A percentile compares a stretch with the other conserved stretches of the same genome.
These are phyloP conservation scores for Penicillium brasilianum DNA, from an alignment of 2,329 filamentous ascomycete genomes.

Conservation along the genomic window DNA sequence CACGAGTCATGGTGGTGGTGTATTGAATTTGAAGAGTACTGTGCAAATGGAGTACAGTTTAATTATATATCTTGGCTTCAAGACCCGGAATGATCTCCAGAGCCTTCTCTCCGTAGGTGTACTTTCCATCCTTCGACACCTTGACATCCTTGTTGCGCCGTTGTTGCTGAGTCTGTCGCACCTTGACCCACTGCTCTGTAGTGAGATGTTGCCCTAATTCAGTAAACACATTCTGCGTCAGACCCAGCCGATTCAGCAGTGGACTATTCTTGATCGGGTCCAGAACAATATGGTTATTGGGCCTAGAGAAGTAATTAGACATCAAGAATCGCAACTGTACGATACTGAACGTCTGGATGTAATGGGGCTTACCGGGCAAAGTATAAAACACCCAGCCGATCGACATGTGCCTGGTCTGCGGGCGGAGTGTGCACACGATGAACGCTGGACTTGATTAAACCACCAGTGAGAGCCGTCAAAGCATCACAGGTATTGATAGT, in stretches of 20 bases:
- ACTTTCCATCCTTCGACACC: conserved; percentile 46
- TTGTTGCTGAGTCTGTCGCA: conserved; percentile 51
- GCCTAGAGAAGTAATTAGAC: conserved; percentile 26
- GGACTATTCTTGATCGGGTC: conserved; percentile 47
- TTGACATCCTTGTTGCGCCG: conserved; percentile 41
- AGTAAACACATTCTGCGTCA: conserved; percentile 46
- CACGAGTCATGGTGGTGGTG: no score
- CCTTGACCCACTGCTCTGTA: conserved; percentile 49
- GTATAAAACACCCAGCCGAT: conserved; percentile 52
- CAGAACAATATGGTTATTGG: conserved; percentile 51
- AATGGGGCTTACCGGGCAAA: conserved; percentile 48
- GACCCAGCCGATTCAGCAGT: conserved; percentile 43
- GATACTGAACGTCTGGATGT: no score
- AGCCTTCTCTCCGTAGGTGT: conserved; percentile 42
- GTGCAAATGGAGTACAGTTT: not conserved
- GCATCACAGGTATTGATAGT: conserved; percentile 60
- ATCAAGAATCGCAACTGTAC: no score
- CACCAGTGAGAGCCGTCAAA: conserved; percentile 55
- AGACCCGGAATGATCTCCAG: conserved; percentile 51
- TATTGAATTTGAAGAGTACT: no score
- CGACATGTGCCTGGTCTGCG: conserved; percentile 52
- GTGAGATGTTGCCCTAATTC: conserved; percentile 49
- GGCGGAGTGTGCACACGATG: conserved; percentile 58
- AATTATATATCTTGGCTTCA: conserved; percentile 47
- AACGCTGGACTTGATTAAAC: conserved; percentile 56